A percentile compares a stretch with the other conserved stretches of the same genome.
Evolutionary conservation across 345 rosid species (phyloP).

Genomic region (Ailanthus altissimus): DNA sequence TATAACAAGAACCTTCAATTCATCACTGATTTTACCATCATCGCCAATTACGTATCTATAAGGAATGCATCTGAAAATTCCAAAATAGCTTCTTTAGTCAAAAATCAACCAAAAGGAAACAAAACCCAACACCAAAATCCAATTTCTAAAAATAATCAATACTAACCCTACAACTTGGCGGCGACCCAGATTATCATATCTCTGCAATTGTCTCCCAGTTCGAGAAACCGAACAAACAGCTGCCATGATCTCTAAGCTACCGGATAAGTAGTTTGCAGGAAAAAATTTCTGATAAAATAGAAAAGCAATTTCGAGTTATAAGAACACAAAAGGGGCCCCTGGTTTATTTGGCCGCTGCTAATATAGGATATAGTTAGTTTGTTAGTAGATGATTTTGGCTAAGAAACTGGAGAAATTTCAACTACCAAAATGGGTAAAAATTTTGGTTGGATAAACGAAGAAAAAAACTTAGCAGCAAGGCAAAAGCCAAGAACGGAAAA

Average conservation of each 20-base stretch:
- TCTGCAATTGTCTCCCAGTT: conserved; percentile 69
- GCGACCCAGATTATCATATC: conserved; percentile 64
- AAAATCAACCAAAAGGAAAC: too few species aligned
- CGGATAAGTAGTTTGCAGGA: not conserved
- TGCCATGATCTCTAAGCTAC: conserved; percentile 25
- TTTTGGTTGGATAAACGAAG: not conserved
- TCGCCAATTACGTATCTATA: conserved; percentile 50
- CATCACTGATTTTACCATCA: conserved; percentile 40
- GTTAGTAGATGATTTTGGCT: not conserved
- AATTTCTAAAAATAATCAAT: too few species aligned
- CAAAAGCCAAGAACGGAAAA: not conserved
- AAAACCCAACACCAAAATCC: too few species aligned
- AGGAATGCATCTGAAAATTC: conserved; percentile 66
- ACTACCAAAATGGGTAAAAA: not conserved
- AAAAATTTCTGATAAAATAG: not conserved
- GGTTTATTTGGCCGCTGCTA: not conserved
- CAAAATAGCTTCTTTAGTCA: not conserved
- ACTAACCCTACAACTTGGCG: conserved; percentile 86
- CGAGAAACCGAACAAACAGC: conserved; percentile 66
- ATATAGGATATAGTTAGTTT: not conserved
- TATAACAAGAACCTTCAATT: conserved; percentile 68
- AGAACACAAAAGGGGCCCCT: not conserved
- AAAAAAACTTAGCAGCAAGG: not conserved
- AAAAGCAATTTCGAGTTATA: not conserved
- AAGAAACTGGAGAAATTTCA: not conserved